Evolutionary conservation across 768 basidiomycete genomes (phyloP).

Genomic region (Daedaleopsis sinensis): DNA sequence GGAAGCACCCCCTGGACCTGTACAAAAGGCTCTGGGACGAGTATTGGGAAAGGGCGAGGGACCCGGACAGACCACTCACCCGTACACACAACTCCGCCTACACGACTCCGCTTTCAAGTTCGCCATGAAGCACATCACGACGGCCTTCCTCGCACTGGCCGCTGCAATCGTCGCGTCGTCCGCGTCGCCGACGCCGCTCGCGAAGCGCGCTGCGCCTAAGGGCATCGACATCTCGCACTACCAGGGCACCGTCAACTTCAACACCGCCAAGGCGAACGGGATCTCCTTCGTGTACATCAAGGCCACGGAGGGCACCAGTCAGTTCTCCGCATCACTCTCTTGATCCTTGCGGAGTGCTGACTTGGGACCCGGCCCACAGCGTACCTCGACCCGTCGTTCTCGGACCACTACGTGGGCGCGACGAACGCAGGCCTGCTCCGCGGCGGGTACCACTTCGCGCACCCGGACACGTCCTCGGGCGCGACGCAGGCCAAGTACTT

Average conservation of each 20-base stretch:
- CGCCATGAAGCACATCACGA: neutral
- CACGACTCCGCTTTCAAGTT: no score
- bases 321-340: slow-evolving; percentile 7
- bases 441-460: slow-evolving; percentile 65
- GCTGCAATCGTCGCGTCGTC: neutral
- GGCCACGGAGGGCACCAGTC: slow-evolving; percentile 65
- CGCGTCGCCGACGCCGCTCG: neutral
- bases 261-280: slow-evolving; percentile 51
- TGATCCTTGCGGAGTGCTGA: neutral
- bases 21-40: neutral
- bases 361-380: slow-evolving; percentile 15
- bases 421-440: slow-evolving; percentile 59
- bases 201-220: slow-evolving; percentile 42
- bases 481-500: slow-evolving; percentile 64
- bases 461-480: slow-evolving; percentile 53
- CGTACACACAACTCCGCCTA: no score
- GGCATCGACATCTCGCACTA: slow-evolving; percentile 61
- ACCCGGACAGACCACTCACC: neutral
- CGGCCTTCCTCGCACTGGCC: neutral
- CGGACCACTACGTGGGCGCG: slow-evolving; percentile 55
- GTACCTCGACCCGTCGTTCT: slow-evolving; percentile 49
- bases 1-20: neutral
- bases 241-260: slow-evolving; percentile 56
- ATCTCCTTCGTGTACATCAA: slow-evolving; percentile 65
- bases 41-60: neutral